A percentile compares a stretch with the other conserved stretches of the same genome.
phyloP scores from a whole-genome alignment of 768 basidiomycete genomes.

The Mycena latifolia region DNA sequence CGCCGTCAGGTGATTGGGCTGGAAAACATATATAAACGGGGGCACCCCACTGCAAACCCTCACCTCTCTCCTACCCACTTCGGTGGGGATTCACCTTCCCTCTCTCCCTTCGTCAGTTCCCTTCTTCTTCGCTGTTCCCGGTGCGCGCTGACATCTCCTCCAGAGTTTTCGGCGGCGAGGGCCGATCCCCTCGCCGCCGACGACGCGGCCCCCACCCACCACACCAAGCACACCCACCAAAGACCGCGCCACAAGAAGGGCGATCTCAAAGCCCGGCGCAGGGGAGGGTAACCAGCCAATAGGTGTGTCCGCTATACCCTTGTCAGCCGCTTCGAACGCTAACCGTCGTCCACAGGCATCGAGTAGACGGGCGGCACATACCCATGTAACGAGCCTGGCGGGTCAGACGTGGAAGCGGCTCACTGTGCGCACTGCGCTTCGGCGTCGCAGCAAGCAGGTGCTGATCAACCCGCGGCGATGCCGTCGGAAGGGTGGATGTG shows the following conservation, averaged over 20 bases:
- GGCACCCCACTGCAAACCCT: background rate
- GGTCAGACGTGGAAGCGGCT: background rate
- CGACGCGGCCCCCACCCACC: background rate
- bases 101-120: too few species aligned
- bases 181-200: background rate
- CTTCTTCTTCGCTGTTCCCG: background rate
- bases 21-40: background rate
- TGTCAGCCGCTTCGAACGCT: background rate
- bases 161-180: background rate
- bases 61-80: background rate
- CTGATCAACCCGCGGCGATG: slow-evolving; percentile 4
- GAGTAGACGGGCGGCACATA: background rate
- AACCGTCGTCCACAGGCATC: background rate
- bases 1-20: background rate
- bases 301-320: background rate
- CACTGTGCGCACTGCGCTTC: slow-evolving; percentile 10
- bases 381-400: background rate
- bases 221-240: background rate
- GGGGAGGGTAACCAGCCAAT: background rate
- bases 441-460: slow-evolving; percentile 13
- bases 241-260: background rate
- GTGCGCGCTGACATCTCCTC: background rate
- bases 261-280: background rate
- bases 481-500: slow-evolving; percentile 15
- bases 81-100: too few species aligned